A percentile compares a stretch with the other conserved stretches of the same genome.
phyloP scores from a whole-genome alignment of 192 early-diverging fungal genomes.

The Podila epigama region DNA sequence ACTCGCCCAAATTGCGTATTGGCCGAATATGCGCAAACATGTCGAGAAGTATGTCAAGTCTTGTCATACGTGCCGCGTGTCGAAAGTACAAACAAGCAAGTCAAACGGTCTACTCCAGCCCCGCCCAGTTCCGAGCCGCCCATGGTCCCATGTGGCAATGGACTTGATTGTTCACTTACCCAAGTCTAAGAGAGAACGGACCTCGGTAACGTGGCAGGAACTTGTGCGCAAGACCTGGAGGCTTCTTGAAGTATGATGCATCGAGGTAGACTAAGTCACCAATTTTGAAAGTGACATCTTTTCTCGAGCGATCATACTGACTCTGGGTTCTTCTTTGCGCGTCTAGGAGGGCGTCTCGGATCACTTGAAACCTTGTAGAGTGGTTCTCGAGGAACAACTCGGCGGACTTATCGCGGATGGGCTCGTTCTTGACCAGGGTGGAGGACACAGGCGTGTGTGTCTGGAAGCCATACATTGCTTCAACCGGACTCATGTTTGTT shows the following conservation, averaged over 20 bases:
- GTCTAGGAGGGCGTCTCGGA: not conserved
- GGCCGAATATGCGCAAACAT: constrained; percentile 3
- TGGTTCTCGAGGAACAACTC: not conserved
- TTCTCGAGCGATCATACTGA: not conserved
- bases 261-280: not conserved
- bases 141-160: constrained; percentile 52
- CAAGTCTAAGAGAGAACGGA: not conserved
- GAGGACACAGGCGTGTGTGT: not conserved
- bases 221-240: not conserved
- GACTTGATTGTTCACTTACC: constrained; percentile 51
- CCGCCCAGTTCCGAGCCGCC: not conserved
- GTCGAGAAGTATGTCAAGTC: constrained; percentile 13
- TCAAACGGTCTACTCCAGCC: constrained; percentile 13
- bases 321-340: not conserved
- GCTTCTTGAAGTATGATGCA: not conserved
- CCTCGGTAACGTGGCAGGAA: not conserved
- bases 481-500: constrained; percentile 35
- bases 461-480: constrained; percentile 32
- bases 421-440: not conserved
- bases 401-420: not conserved
- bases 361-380: not conserved
- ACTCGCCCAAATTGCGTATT: not conserved
- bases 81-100: not conserved
- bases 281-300: not conserved
- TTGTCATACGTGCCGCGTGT: constrained; percentile 3